Percentiles rank a stretch among this genome's conserved stretches.
Conservation (phyloP, 176 grass and related monocot species). For the Cymbopogon citratus region DNA sequence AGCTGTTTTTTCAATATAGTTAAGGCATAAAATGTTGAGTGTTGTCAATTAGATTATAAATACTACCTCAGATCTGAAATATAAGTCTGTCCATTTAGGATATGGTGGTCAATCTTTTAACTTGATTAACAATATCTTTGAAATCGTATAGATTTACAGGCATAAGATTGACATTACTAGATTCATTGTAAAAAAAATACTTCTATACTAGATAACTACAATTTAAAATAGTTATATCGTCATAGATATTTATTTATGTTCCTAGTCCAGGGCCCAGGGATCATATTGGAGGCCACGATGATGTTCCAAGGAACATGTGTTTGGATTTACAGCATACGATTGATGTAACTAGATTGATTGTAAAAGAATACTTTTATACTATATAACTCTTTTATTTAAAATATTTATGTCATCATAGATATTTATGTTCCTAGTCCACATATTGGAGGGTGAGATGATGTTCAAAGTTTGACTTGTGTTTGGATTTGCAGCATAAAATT, state of each 20-base stretch:
- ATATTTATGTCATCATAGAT: too few species aligned
- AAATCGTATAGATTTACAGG: not conserved
- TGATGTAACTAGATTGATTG: too few species aligned
- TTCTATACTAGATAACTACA: not conserved
- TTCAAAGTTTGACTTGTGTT: too few species aligned
- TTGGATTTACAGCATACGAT: too few species aligned
- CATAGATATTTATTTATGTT: not conserved
- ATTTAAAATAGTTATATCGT: too few species aligned
- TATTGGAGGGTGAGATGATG: too few species aligned
- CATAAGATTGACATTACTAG: not conserved
- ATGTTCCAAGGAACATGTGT: too few species aligned
- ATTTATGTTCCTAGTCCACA: too few species aligned
- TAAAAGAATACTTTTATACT: too few species aligned
- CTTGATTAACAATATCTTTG: not conserved
- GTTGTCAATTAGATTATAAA: not conserved
- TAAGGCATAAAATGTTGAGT: not conserved
- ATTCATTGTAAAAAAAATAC: not conserved
- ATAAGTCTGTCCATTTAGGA: not conserved
- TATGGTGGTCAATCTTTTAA: not conserved
- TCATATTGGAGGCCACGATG: too few species aligned
- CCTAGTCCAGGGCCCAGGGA: too few species aligned
- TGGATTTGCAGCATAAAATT: not conserved
- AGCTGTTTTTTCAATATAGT: not conserved
- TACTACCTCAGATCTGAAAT: not conserved
- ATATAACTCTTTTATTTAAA: too few species aligned